A percentile compares a stretch with the other conserved stretches of the same genome.
Evolutionary conservation across 352 stramenopile genomes (phyloP).

Genomic region (Nothophytophthora sp.): DNA sequence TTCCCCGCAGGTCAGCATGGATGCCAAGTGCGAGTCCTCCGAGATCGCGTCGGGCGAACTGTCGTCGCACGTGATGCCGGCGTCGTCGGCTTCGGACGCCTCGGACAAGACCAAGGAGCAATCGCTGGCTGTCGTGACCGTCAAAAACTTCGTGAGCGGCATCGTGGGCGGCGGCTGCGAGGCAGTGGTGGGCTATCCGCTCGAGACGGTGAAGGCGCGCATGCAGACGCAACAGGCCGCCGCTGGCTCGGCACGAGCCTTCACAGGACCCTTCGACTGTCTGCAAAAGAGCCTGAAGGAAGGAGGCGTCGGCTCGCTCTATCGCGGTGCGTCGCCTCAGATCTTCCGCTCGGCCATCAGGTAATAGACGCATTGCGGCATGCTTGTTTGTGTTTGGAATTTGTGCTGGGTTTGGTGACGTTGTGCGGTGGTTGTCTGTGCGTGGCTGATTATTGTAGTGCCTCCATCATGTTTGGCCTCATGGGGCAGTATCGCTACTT

Average conservation of each 20-base stretch:
- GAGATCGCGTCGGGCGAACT: conserved; percentile 25
- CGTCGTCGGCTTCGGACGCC: background rate
- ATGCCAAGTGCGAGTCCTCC: conserved; percentile 21
- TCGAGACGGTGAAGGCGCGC: conserved; percentile 70
- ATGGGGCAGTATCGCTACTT: conserved; percentile 78
- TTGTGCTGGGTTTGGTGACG: conserved; percentile 7
- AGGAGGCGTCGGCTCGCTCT: conserved; percentile 58
- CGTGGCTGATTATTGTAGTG: conserved; percentile 37
- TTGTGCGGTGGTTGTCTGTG: background rate
- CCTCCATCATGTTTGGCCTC: conserved; percentile 68
- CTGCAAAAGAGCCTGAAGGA: conserved; percentile 57
- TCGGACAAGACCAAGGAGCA: conserved; percentile 11
- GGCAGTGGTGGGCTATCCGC: conserved; percentile 61
- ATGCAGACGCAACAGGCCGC: conserved; percentile 61
- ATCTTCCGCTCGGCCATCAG: conserved; percentile 69
- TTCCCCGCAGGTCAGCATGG: no score
- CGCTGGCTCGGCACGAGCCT: conserved; percentile 22
- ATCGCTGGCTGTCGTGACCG: conserved; percentile 49
- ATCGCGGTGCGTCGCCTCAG: conserved; percentile 66
- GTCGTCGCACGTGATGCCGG: conserved; percentile 9
- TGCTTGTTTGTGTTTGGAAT: no score
- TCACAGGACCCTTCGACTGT: conserved; percentile 52
- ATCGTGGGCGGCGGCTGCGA: conserved; percentile 59
- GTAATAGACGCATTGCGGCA: conserved; percentile 16
- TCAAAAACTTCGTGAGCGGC: conserved; percentile 68